Percentiles rank a stretch among this genome's conserved stretches.
Conservation (phyloP, 1,284 basidiomycete species). For the Exobasidium cylindrosporum region DNA sequence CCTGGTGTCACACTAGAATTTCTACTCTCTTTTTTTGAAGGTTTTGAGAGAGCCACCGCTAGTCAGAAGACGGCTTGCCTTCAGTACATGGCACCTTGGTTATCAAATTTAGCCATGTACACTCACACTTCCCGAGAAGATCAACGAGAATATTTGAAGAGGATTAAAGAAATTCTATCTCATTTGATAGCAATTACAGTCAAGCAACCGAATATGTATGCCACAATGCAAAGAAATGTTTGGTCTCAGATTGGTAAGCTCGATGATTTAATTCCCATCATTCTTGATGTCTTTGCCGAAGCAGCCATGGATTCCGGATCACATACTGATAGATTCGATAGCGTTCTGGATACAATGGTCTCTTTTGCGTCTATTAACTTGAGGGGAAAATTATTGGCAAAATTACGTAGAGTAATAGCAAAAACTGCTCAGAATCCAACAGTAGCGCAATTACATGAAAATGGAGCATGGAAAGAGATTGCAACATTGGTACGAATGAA, state of each 20-base stretch:
- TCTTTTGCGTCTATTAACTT: constrained; percentile 49
- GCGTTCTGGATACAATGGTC: constrained; percentile 51
- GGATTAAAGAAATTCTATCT: constrained; percentile 49
- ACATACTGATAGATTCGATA: constrained; percentile 46
- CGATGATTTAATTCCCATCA: constrained; percentile 45
- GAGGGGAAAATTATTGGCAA: constrained; percentile 46
- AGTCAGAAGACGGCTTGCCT: constrained; percentile 46
- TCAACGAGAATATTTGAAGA: constrained; percentile 41
- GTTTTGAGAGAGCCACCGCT: constrained; percentile 40
- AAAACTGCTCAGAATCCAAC: constrained; percentile 47
- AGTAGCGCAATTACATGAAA: constrained; percentile 39
- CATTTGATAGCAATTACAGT: constrained; percentile 49
- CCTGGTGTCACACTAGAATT: constrained; percentile 50
- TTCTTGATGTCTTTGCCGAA: constrained; percentile 48
- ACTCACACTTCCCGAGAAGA: constrained; percentile 44
- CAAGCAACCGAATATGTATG: constrained; percentile 50
- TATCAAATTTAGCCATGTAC: constrained; percentile 47
- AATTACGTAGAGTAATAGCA: constrained; percentile 43
- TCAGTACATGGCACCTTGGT: constrained; percentile 49
- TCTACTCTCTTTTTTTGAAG: constrained; percentile 49
- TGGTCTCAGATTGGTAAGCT: constrained; percentile 49
- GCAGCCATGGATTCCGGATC: constrained; percentile 50
- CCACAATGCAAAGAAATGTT: constrained; percentile 47
- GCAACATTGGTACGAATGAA: constrained; percentile 50
- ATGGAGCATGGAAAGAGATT: constrained; percentile 49